These are phyloP conservation scores for Gnomoniopsis sp. DNA, from an alignment of 2,329 filamentous ascomycete genomes.

Conservation along the genomic window DNA sequence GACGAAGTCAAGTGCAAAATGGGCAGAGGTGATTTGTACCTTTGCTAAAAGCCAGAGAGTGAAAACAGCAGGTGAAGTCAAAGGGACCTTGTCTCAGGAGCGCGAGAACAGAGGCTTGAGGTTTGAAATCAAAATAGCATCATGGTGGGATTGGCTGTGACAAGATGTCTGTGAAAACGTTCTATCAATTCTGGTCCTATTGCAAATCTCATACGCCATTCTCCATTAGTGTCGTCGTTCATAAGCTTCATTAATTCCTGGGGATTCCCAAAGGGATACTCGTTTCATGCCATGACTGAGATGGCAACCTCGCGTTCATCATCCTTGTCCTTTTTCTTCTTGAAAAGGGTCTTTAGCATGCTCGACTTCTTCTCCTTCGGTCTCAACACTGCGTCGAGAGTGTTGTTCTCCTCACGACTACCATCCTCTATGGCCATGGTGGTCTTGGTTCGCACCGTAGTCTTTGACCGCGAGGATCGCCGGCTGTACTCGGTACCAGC, in stretches of 20 bases:
- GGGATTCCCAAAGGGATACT: background rate
- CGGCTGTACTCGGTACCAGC: slow-evolving; percentile 29
- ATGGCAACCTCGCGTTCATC: slow-evolving; percentile 23
- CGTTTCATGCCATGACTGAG: slow-evolving; percentile 15
- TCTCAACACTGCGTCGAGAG: slow-evolving; percentile 38
- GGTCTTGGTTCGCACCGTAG: slow-evolving; percentile 25
- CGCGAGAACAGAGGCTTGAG: no score
- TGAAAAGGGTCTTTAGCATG: slow-evolving; percentile 58
- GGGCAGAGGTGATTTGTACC: no score
- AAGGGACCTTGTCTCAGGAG: no score
- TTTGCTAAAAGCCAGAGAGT: no score
- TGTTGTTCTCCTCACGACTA: slow-evolving; percentile 28
- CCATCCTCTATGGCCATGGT: slow-evolving; percentile 34
- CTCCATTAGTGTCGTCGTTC: background rate
- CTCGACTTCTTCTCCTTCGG: slow-evolving; percentile 45
- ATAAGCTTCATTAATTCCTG: background rate
- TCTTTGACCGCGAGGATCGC: slow-evolving; percentile 30
- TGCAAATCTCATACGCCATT: background rate
- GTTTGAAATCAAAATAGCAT: no score
- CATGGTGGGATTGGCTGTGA: no score
- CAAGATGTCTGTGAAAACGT: no score
- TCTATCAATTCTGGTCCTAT: no score
- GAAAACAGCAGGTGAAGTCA: no score
- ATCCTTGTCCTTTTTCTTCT: slow-evolving; percentile 50
- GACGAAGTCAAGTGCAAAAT: no score